These are phyloP conservation scores for Fraxinus americana DNA, from an alignment of 257 asterid genomes.

Conservation along the genomic window DNA sequence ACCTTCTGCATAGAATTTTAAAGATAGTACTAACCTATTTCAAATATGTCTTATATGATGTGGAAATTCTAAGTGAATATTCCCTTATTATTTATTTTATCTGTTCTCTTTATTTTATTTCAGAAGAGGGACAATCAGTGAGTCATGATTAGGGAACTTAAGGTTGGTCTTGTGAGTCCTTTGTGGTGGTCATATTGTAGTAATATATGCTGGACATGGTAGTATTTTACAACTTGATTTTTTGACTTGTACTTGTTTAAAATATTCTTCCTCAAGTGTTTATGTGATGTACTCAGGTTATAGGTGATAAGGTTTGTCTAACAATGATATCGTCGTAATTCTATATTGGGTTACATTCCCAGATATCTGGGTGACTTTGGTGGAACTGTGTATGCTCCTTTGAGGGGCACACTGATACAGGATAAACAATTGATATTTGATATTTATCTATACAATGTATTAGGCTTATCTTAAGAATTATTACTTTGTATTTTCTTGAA, in stretches of 20 bases:
- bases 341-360: not conserved
- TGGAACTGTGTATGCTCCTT: not conserved
- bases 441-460: too few relatives aligned
- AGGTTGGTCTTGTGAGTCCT: not conserved
- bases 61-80: not conserved
- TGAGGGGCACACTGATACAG: too few relatives aligned
- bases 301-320: not conserved
- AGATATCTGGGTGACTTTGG: not conserved
- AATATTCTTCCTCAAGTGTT: not conserved
- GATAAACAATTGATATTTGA: too few relatives aligned
- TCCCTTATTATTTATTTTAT: not conserved
- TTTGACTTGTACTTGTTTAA: not conserved
- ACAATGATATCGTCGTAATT: not conserved
- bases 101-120: not conserved
- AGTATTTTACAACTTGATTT: not conserved
- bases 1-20: not conserved
- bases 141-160: not conserved
- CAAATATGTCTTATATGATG: not conserved
- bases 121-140: not conserved
- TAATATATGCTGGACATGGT: not conserved
- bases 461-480: not conserved
- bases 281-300: constrained; percentile 1
- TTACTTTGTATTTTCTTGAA: not conserved
- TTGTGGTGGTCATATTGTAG: not conserved
- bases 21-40: not conserved